Conservation (phyloP, 805 yeast species). For the Hanseniaspora vineae region DNA sequence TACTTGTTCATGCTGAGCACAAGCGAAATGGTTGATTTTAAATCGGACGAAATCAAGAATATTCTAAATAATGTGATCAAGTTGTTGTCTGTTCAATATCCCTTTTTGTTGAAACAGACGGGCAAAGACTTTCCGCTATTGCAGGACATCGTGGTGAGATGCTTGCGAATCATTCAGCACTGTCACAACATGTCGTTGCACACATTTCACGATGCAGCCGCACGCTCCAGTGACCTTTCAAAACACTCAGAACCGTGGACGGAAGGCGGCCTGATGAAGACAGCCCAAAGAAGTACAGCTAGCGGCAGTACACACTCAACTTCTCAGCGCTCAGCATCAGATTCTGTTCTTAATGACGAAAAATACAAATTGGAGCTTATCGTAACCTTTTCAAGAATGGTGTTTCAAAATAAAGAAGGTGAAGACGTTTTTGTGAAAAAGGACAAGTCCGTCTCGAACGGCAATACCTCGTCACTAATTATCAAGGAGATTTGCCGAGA, state of each 20-base stretch:
- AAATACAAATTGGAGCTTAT: constrained; percentile 4
- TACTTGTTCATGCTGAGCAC: neutral
- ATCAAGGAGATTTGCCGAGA: constrained; percentile 3
- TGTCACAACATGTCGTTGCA: neutral
- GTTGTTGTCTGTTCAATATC: neutral
- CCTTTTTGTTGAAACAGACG: neutral
- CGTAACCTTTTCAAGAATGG: constrained; percentile 3
- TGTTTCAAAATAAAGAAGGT: constrained; percentile 4
- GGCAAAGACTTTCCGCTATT: neutral
- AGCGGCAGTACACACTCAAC: too few species aligned
- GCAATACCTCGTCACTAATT: neutral
- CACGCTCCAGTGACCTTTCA: too few species aligned
- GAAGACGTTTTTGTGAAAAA: constrained; percentile 1
- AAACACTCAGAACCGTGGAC: too few species aligned
- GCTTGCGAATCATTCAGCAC: neutral
- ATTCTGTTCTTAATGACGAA: constrained; percentile 3
- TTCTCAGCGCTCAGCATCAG: neutral
- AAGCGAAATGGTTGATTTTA: neutral
- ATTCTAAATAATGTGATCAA: neutral
- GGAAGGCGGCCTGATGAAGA: too few species aligned
- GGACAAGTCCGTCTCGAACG: neutral
- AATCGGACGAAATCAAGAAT: neutral
- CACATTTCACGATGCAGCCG: neutral
- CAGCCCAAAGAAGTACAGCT: too few species aligned
- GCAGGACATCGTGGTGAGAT: neutral